Percentiles rank a stretch among this genome's conserved stretches.
These are phyloP conservation scores for Closterium sp. DNA, from an alignment of 139 green algal species.

Conservation along the genomic window DNA sequence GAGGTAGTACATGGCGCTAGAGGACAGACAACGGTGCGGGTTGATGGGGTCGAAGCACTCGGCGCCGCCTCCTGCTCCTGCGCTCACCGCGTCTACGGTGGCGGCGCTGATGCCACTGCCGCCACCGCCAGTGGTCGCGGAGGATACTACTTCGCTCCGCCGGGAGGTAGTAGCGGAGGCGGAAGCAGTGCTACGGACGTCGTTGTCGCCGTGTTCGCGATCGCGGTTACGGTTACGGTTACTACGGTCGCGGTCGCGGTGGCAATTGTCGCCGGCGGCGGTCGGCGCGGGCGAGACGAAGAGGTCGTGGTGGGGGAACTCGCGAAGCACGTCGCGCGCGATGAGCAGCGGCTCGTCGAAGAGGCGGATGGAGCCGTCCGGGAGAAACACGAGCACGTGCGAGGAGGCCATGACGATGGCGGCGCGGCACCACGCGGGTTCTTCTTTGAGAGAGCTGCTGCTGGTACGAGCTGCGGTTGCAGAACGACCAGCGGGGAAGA, in stretches of 20 bases:
- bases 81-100: no score
- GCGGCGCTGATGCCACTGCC: no score
- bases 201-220: background rate
- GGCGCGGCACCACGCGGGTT: no score
- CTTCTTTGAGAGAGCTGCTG: no score
- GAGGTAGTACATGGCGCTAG: background rate
- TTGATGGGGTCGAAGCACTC: background rate
- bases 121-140: no score
- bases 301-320: constrained; percentile 1
- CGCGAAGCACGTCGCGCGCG: background rate
- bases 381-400: background rate
- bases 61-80: no score
- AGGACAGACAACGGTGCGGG: background rate
- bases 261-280: no score
- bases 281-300: background rate
- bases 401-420: background rate
- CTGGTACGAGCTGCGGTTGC: background rate
- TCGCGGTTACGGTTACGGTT: no score
- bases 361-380: background rate
- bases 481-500: no score
- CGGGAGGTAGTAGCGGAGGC: background rate
- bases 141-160: no score
- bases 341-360: constrained; percentile 1
- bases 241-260: background rate
- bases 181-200: background rate